Conservation (phyloP, 2,329 filamentous ascomycete species). For the Pseudopyrenochaeta lycopersici region DNA sequence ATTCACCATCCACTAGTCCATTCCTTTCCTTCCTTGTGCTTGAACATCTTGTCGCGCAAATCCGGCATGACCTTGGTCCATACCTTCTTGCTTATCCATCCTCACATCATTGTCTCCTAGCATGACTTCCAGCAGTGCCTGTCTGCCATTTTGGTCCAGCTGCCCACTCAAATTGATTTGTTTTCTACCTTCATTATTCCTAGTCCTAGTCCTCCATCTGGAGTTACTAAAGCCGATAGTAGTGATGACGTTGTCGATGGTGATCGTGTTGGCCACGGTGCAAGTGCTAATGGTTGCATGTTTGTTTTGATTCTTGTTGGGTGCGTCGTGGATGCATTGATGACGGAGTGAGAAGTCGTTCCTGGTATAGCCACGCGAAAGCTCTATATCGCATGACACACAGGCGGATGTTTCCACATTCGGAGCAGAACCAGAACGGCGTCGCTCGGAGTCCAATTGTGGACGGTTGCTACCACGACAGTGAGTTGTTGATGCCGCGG, state of each 20-base stretch:
- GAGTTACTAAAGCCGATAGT: not conserved
- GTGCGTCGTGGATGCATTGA: no score
- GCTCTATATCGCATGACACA: no score
- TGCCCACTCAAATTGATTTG: constrained; percentile 2
- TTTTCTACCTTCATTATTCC: not conserved
- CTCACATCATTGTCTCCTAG: no score
- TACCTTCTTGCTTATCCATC: not conserved
- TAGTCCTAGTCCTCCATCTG: not conserved
- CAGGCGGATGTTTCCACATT: no score
- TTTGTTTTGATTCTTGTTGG: not conserved
- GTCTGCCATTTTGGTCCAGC: constrained; percentile 4
- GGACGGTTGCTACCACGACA: not conserved
- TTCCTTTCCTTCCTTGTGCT: not conserved
- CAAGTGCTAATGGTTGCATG: not conserved
- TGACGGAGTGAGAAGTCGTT: no score
- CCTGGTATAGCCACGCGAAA: no score
- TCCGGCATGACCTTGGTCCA: not conserved
- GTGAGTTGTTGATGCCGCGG: constrained; percentile 4
- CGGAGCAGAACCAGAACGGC: no score
- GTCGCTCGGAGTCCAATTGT: not conserved
- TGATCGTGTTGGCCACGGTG: not conserved
- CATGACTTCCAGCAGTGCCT: not conserved
- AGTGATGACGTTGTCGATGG: not conserved
- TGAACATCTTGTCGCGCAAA: not conserved
- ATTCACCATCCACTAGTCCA: not conserved